Evolutionary conservation across 2,329 filamentous ascomycete species (phyloP).

Genomic region (Penicillium rolfsii): DNA sequence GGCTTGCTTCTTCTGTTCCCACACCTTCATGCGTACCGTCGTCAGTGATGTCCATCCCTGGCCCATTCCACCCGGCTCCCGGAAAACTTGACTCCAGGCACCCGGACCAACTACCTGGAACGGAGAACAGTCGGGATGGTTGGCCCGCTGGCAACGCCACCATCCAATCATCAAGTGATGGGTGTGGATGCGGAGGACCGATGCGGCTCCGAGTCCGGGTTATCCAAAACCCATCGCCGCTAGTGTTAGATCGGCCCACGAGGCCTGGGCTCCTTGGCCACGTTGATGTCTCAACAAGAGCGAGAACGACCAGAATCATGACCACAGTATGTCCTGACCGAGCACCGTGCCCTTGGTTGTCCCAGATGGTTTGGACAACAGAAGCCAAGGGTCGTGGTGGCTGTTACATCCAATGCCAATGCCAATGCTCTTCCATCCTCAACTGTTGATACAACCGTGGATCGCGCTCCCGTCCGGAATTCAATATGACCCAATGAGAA

Average conservation of each 20-base stretch:
- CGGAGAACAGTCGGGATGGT: background rate
- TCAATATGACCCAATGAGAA: background rate
- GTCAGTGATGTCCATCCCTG: background rate
- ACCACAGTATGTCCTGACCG: background rate
- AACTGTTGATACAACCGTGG: background rate
- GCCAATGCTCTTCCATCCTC: background rate
- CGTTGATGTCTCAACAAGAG: no score
- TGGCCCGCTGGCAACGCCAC: background rate
- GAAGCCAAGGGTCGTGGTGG: background rate
- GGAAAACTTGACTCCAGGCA: background rate
- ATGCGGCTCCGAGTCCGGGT: constrained; percentile 17
- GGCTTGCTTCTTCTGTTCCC: background rate
- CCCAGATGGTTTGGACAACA: no score
- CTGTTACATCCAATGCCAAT: background rate
- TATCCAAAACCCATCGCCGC: constrained; percentile 3
- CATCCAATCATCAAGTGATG: constrained; percentile 1
- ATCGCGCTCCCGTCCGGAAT: background rate
- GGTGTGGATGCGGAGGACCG: background rate
- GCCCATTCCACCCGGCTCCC: background rate
- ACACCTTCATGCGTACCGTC: background rate
- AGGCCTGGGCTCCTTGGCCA: background rate
- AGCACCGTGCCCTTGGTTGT: background rate
- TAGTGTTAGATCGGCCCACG: background rate
- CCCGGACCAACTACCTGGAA: background rate
- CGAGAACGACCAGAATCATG: background rate